Evolutionary conservation across 2,329 filamentous ascomycete species (phyloP), one percentile per base, ranked within the genome.

Genomic region (Calonectria hongkongensis): DNA sequence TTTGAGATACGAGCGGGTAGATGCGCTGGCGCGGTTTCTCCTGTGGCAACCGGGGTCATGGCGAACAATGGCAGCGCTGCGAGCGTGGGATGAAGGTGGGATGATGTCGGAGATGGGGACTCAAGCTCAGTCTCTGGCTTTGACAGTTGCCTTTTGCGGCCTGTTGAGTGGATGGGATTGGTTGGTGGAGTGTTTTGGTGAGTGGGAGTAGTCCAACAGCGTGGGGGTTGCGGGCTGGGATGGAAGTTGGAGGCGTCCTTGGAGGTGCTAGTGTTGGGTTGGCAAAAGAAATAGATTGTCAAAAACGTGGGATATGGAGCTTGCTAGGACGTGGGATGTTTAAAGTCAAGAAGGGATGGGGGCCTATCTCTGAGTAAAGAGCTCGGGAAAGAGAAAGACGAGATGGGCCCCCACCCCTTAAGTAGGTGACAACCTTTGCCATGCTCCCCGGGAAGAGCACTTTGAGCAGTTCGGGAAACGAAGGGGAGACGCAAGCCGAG

Each of bases 41-140:
- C 81, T 75, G 84, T 86, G 77, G 88, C 88, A 77, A 86, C 87
- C 80, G 88, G 88, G 78, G 87, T 87, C 88, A 89, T 89, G 65
- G 75, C 83, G 70, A 68, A 72, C 62, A 68, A 75, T 54, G 68
- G 58, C 73, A 68, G 76, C 69, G 74, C 71, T 73, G 71, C 88
- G 74, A 92, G 92, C 1, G 86, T 94, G 33, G 92, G 89, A 51
- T 94, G 93, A 92, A 10, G 86, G 86, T 89, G 89, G 25, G 86
- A 81, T 82, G 75, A 72, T 74, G 60, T 71, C 70, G 70, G 73
- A 64, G 66, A 79, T 75, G 78, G 78, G 75, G 76, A 75, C 74
- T 76, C 74, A 74, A 71, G 64, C 73, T 79, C 65, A 70, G 73
- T 78, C 60, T 70, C 77, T 78, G 80, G 80, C 77, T 81, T 80